These are phyloP conservation scores for Didymella exigua DNA, from an alignment of 2,329 filamentous ascomycete species.

Conservation along the genomic window DNA sequence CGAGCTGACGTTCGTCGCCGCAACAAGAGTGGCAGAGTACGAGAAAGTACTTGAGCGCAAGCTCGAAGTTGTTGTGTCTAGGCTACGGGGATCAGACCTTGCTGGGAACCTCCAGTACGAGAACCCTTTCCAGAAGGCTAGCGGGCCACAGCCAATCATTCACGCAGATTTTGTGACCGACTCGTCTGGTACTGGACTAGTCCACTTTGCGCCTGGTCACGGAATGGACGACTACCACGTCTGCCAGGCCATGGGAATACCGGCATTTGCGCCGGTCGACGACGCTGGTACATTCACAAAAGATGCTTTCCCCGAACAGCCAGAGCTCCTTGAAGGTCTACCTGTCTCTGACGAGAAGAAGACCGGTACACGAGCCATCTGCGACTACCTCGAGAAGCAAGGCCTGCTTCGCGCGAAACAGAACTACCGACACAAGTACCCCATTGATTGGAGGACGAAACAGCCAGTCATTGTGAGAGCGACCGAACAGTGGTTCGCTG, in stretches of 20 bases:
- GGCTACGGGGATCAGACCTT: slow-evolving; percentile 69
- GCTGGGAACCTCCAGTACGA: slow-evolving; percentile 67
- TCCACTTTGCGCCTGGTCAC: slow-evolving; percentile 92
- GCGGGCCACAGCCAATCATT: slow-evolving; percentile 71
- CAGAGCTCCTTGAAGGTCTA: slow-evolving; percentile 70
- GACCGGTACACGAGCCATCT: slow-evolving; percentile 61
- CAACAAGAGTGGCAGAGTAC: slow-evolving; percentile 67
- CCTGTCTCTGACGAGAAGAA: slow-evolving; percentile 72
- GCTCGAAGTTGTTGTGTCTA: slow-evolving; percentile 59
- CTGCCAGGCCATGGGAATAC: slow-evolving; percentile 72
- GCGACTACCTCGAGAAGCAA: slow-evolving; percentile 65
- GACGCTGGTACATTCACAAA: slow-evolving; percentile 80
- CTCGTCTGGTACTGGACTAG: slow-evolving; percentile 91
- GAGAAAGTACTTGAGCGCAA: slow-evolving; percentile 39
- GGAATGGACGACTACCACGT: slow-evolving; percentile 95
- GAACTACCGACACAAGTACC: slow-evolving; percentile 86
- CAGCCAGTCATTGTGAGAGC: slow-evolving; percentile 87
- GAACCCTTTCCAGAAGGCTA: slow-evolving; percentile 69
- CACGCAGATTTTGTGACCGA: slow-evolving; percentile 88
- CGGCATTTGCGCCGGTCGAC: slow-evolving; percentile 80
- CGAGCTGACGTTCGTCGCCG: slow-evolving; percentile 72
- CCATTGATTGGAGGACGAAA: slow-evolving; percentile 97
- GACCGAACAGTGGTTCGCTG: slow-evolving; percentile 97
- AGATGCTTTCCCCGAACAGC: slow-evolving; percentile 75
- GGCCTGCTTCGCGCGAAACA: slow-evolving; percentile 70